Evolutionary conservation across 2,329 filamentous ascomycete species (phyloP), one percentile per base, ranked within the genome.

Genomic region (Colletotrichum limetticola): DNA sequence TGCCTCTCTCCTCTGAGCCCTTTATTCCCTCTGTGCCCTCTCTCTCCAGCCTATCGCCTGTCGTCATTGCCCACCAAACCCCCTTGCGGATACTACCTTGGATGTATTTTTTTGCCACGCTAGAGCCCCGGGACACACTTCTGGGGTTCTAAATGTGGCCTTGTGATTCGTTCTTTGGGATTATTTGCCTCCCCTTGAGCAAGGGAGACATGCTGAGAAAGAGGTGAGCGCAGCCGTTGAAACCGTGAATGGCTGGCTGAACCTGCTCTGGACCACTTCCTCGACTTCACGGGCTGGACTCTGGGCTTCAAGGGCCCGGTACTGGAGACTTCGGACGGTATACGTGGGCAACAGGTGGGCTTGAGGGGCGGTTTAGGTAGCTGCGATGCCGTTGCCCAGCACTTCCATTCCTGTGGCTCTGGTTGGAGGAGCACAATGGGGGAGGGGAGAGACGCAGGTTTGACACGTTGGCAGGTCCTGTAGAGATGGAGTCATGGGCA

Each of bases 351-450:
- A 3, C 42, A 70, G 70, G 66, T 63, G 42, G 46, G 60, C 19
- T 53, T 19, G 46, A 32, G 16, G 37, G 46, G 22, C 32, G 14
- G 37, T 42, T 42, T 42, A 42, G 37, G 37, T 22, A n/a, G 22
- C 30, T 30, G 32, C 46, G 60, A 70, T 52, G 35, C 46, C 66
- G 60, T 72, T 64, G 35, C 60, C 35, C 46, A 61, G 59, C 70
- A 42, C 37, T 42, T 42, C 37, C 37, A 60, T 72, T 70, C 60
- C 66, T 57, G 53, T n/a, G 12, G 49, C 5, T 22, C 42, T 58
- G 46, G 62, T 56, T 67, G 56, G 63, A 22, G 35, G 49, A 7
- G 37, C 37, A 19, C 14, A 7, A 7, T 19, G 5, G 37, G 16
- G 37, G 37, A 16, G 37, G n/a, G 11, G 28, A 14, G 22, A 30